Conservation (phyloP, 2,329 filamentous ascomycete genomes). For the Ophiostoma novo-ulmi region DNA sequence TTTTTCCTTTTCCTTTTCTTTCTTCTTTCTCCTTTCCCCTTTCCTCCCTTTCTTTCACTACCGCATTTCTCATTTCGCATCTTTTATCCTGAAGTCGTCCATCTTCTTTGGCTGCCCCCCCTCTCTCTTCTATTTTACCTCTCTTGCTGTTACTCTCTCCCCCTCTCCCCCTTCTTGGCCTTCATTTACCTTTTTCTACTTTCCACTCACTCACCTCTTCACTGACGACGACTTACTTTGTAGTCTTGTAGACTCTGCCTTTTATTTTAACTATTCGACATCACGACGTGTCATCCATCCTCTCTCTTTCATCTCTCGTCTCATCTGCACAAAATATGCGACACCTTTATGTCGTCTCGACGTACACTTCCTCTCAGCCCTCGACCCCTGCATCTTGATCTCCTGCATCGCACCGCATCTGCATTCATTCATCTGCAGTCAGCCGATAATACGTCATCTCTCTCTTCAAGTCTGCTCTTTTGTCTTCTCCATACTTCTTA, state of each 20-base stretch:
- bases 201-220: background rate
- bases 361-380: background rate
- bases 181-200: background rate
- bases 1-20: background rate
- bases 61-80: background rate
- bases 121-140: background rate
- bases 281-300: background rate
- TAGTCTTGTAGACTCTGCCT: background rate
- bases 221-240: background rate
- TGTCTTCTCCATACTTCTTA: background rate
- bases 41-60: background rate
- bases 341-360: too few species aligned
- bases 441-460: background rate
- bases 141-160: background rate
- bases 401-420: background rate
- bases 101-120: background rate
- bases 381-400: background rate
- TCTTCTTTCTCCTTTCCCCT: background rate
- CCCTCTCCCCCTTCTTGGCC: background rate
- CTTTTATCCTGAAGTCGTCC: background rate
- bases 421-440: background rate
- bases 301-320: background rate
- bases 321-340: background rate
- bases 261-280: background rate
- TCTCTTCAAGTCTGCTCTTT: background rate